Evolutionary conservation across 75 land plant species (phyloP).

Genomic region (Picea glauca): DNA sequence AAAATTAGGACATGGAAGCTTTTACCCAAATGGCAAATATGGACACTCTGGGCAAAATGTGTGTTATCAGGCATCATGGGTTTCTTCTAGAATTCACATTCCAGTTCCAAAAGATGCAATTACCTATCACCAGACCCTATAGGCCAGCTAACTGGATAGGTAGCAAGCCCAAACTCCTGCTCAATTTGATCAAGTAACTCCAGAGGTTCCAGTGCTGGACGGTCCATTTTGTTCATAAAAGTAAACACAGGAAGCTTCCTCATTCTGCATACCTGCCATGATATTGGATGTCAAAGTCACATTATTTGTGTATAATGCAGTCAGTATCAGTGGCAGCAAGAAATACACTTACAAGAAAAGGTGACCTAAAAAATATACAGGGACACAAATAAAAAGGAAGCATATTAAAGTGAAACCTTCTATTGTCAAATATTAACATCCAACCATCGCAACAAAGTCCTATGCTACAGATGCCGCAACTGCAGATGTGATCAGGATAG

Average conservation of each 20-base stretch:
- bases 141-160: slow-evolving; percentile 55
- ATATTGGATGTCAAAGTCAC: not conserved
- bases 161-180: slow-evolving; percentile 44
- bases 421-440: not conserved
- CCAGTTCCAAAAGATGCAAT: not conserved
- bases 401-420: not conserved
- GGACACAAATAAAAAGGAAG: not conserved
- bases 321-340: not conserved
- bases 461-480: not conserved
- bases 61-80: too few relatives aligned
- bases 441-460: not conserved
- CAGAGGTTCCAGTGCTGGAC: slow-evolving; percentile 47
- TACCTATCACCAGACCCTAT: slow-evolving; percentile 61
- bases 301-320: not conserved
- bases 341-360: slow-evolving; percentile 4
- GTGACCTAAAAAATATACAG: not conserved
- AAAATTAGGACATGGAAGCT: not conserved
- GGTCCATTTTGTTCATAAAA: slow-evolving; percentile 54
- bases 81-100: slow-evolving; percentile 6
- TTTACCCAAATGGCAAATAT: not conserved
- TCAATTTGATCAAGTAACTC: slow-evolving; percentile 51
- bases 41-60: not conserved
- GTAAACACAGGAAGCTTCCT: slow-evolving; percentile 51
- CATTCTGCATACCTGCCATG: slow-evolving; percentile 53
- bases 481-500: not conserved